Base-by-base conservation (phyloP, 1,284 basidiomycete species). In the Trichosporon sp. region DNA sequence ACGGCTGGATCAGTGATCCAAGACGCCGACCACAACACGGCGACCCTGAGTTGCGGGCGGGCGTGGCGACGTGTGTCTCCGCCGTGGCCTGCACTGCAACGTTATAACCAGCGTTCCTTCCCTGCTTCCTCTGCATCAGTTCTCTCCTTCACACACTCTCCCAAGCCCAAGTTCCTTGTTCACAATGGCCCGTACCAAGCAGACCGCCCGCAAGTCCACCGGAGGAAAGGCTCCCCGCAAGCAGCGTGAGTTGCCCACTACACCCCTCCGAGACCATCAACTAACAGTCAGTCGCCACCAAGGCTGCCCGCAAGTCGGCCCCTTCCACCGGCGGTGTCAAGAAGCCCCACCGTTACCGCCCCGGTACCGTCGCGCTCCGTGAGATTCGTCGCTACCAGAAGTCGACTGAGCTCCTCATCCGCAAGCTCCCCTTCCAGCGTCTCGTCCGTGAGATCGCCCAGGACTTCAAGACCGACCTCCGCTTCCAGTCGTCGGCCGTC, bases 351-450 rank as follows among this genome's bases (percentile, higher is more conserved):
- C 83, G 86, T 73, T 87, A 87, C 85, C 85, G 86, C 77, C 86
- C 85, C 73, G 85, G 85, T 82, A 86, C 85, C 72, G 85, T 86
- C 82, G 85, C 86, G 68, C 84, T 86, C 69, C 85, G 85, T 78
- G 86, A 87, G 81, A 87, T 87, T 77, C 79, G 86, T 77, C 84
- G 86, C 76, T 87, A 87, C 85, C 86, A 87, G 79, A 84, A 83
- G 83, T 93, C 92, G 78, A 94, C 95, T 68, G 92, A 95, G 85
- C 86, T 95, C 75, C 88, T 95, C 72, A 95, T 95, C 83, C 89
- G 93, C 79, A 95, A 95, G 85, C 88, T 94, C 66, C 93, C 93
- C 70, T 95, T 95, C 90, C 92, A 95, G 85, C 88, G 93, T 74
- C 89, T 94, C 69, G 92, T 94, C 74, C 90, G 89, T 83, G 89